phyloP scores from a whole-genome alignment of 2,329 filamentous ascomycete genomes.

The Colletotrichum truncatum region DNA sequence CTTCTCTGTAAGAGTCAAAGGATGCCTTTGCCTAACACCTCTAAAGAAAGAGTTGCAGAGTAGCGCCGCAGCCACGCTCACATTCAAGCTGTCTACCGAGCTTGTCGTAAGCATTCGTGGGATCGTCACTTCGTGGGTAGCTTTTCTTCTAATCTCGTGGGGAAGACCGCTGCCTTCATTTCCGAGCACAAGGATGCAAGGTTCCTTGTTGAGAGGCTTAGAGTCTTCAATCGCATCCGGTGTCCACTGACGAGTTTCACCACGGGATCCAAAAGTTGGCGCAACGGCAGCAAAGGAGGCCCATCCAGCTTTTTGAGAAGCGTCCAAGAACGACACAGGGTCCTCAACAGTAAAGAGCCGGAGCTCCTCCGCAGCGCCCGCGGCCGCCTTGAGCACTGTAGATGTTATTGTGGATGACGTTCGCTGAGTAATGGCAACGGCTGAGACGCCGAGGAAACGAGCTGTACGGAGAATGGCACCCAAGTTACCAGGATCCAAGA shows the following conservation, averaged over 20 bases:
- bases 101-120: constrained; percentile 59
- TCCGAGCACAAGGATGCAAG: constrained; percentile 84
- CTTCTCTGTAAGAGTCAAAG: constrained; percentile 41
- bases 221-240: constrained; percentile 56
- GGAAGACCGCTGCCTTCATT: constrained; percentile 81
- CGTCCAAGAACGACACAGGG: constrained; percentile 74
- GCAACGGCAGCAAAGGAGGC: constrained; percentile 80
- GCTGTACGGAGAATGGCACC: constrained; percentile 90
- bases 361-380: constrained; percentile 85
- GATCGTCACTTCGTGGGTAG: constrained; percentile 75
- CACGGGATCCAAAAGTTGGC: constrained; percentile 45
- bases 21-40: constrained; percentile 36
- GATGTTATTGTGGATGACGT: constrained; percentile 80
- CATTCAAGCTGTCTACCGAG: constrained; percentile 90
- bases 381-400: constrained; percentile 85
- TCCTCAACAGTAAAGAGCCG: constrained; percentile 76
- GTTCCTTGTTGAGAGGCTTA: constrained; percentile 65
- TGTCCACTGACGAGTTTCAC: constrained; percentile 51
- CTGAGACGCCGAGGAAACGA: constrained; percentile 89
- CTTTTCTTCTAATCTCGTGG: constrained; percentile 69
- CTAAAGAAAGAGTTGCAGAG: constrained; percentile 76
- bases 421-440: constrained; percentile 78
- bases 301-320: constrained; percentile 80
- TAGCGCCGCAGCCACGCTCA: constrained; percentile 86
- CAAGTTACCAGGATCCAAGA: constrained; percentile 88